Conservation (phyloP, 2,329 filamentous ascomycete genomes). For the Epichloe elymi region DNA sequence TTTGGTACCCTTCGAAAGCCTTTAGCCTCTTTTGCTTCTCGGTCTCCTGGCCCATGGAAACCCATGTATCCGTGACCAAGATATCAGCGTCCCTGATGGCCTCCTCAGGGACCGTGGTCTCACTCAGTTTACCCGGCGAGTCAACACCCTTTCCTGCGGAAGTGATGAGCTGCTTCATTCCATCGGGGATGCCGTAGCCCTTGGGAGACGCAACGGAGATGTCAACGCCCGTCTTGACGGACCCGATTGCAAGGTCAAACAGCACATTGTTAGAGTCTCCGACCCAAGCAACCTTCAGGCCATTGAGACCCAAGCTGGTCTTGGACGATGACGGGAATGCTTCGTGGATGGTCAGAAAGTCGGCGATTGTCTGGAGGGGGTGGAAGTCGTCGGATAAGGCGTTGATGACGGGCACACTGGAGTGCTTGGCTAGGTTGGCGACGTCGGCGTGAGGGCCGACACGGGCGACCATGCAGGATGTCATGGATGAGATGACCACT, state of each 20-base stretch:
- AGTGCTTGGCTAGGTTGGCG: constrained; percentile 54
- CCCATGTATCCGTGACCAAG: constrained; percentile 93
- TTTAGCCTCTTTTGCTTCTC: constrained; percentile 65
- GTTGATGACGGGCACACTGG: constrained; percentile 71
- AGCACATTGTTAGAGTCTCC: constrained; percentile 96
- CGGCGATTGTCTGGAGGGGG: constrained; percentile 80
- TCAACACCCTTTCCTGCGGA: constrained; percentile 44
- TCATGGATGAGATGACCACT: constrained; percentile 88
- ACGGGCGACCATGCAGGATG: constrained; percentile 68
- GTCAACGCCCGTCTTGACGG: constrained; percentile 75
- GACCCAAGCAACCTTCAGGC: constrained; percentile 88
- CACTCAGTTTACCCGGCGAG: constrained; percentile 51
- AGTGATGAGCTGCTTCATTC: constrained; percentile 62
- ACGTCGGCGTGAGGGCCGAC: constrained; percentile 69
- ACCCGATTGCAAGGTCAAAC: constrained; percentile 81
- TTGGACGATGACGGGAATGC: constrained; percentile 43
- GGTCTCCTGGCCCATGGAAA: constrained; percentile 94
- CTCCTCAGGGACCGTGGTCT: constrained; percentile 73
- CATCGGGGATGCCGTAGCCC: constrained; percentile 67
- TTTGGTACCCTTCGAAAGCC: constrained; percentile 79
- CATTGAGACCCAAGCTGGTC: constrained; percentile 53
- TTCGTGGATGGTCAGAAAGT: constrained; percentile 84
- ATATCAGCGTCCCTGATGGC: constrained; percentile 77
- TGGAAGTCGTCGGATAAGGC: constrained; percentile 84
- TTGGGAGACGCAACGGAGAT: constrained; percentile 76